phyloP scores from a whole-genome alignment of 768 basidiomycete species.

The Boletus subparvulus region DNA sequence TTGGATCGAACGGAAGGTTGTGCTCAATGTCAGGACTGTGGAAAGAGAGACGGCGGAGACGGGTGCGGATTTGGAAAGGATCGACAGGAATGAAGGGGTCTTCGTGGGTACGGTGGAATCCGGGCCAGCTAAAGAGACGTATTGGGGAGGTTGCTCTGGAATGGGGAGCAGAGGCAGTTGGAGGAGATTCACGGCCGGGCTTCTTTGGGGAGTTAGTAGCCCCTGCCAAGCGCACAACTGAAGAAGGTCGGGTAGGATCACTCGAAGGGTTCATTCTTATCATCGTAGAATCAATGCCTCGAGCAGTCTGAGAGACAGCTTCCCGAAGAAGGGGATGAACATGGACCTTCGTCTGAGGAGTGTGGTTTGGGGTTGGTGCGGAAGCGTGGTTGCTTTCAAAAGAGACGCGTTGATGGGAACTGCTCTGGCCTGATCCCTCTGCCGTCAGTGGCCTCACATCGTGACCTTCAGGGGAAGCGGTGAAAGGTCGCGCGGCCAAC shows the following conservation, averaged over 20 bases:
- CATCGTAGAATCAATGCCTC: slow-evolving; percentile 13
- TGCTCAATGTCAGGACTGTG: slow-evolving; percentile 23
- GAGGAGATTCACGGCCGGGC: slow-evolving; percentile 28
- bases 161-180: slow-evolving; percentile 32
- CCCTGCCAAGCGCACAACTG: slow-evolving; percentile 8
- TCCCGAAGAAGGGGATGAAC: slow-evolving; percentile 22
- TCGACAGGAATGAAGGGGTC: slow-evolving; percentile 58
- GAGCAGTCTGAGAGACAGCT: background rate
- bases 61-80: slow-evolving; percentile 43
- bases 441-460: slow-evolving; percentile 28
- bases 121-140: slow-evolving; percentile 54
- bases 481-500: slow-evolving; percentile 20
- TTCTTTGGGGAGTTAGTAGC: slow-evolving; percentile 14
- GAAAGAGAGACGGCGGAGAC: slow-evolving; percentile 22
- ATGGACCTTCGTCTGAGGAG: slow-evolving; percentile 36
- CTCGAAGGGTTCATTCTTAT: slow-evolving; percentile 7
- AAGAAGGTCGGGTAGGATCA: slow-evolving; percentile 8
- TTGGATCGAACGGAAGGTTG: slow-evolving; percentile 16
- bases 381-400: slow-evolving; percentile 45
- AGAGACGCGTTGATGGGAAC: slow-evolving; percentile 51
- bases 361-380: slow-evolving; percentile 35
- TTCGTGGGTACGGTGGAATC: slow-evolving; percentile 50
- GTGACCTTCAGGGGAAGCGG: slow-evolving; percentile 12
- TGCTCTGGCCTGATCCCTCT: slow-evolving; percentile 44
- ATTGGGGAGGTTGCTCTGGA: slow-evolving; percentile 56